Conservation (phyloP, 768 basidiomycete genomes). For the Suillus sp. region DNA sequence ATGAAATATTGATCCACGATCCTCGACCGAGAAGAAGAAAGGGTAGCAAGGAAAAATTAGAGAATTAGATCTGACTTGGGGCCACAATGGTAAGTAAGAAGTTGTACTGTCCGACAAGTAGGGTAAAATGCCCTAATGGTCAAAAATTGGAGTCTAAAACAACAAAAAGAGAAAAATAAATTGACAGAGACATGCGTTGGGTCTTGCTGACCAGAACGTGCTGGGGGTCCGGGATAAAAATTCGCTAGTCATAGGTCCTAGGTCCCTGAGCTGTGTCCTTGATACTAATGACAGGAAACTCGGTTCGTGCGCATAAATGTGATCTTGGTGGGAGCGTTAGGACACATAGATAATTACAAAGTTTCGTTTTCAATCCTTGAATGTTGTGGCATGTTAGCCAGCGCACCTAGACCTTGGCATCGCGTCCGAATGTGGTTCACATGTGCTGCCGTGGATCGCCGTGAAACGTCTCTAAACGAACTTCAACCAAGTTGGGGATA, state of each 20-base stretch:
- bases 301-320: background rate
- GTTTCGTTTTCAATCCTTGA: no score
- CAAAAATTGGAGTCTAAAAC: background rate
- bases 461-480: background rate
- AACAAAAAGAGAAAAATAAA: background rate
- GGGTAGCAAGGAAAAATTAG: background rate
- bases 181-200: background rate
- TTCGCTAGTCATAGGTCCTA: background rate
- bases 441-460: background rate
- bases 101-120: background rate
- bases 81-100: background rate
- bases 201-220: background rate
- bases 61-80: background rate
- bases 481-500: conserved; percentile 4
- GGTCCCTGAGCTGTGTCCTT: background rate
- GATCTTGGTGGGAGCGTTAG: conserved; percentile 2
- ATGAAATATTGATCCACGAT: background rate
- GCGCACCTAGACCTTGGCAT: background rate
- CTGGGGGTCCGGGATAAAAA: background rate
- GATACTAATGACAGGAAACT: background rate
- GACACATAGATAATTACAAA: background rate
- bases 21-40: background rate
- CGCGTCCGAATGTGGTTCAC: conserved; percentile 4
- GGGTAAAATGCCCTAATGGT: background rate
- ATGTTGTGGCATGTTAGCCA: conserved; percentile 10